A percentile compares a stretch with the other conserved stretches of the same genome.
These are phyloP conservation scores for Psilocybe tampanensis DNA, from an alignment of 768 basidiomycete genomes.

Conservation along the genomic window DNA sequence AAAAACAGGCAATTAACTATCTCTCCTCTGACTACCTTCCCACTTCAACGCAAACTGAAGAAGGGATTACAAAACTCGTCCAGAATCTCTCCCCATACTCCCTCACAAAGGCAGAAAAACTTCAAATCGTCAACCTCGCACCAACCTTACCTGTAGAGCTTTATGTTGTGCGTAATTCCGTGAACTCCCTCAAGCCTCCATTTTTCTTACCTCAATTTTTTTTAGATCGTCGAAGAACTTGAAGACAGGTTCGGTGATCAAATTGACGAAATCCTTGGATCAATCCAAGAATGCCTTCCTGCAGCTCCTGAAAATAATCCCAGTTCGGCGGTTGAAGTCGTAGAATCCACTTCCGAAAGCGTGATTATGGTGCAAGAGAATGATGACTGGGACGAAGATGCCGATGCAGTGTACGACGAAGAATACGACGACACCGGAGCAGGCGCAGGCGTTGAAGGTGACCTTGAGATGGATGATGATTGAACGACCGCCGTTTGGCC, in stretches of 20 bases:
- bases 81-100: constrained; percentile 65
- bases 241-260: constrained; percentile 78
- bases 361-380: constrained; percentile 28
- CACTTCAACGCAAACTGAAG: constrained; percentile 62
- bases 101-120: constrained; percentile 89
- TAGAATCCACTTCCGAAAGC: not conserved
- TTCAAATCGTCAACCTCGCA: constrained; percentile 89
- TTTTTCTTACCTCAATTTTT: too few species aligned
- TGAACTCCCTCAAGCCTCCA: too few species aligned
- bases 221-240: constrained; percentile 90
- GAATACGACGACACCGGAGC: constrained; percentile 69
- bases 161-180: constrained; percentile 78
- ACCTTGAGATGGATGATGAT: constrained; percentile 65
- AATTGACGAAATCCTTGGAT: constrained; percentile 65
- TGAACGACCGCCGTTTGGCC: not conserved
- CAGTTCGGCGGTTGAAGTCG: constrained; percentile 9
- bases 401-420: constrained; percentile 50
- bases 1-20: constrained; percentile 91
- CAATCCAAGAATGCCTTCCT: constrained; percentile 42
- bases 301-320: not conserved
- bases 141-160: constrained; percentile 84
- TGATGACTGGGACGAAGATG: constrained; percentile 37
- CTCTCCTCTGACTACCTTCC: constrained; percentile 78
- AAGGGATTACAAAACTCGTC: constrained; percentile 66
- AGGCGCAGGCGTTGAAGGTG: constrained; percentile 68